Conservation (phyloP, 371 early-diverging fungal genomes). For the Synchytrium microbalum region DNA sequence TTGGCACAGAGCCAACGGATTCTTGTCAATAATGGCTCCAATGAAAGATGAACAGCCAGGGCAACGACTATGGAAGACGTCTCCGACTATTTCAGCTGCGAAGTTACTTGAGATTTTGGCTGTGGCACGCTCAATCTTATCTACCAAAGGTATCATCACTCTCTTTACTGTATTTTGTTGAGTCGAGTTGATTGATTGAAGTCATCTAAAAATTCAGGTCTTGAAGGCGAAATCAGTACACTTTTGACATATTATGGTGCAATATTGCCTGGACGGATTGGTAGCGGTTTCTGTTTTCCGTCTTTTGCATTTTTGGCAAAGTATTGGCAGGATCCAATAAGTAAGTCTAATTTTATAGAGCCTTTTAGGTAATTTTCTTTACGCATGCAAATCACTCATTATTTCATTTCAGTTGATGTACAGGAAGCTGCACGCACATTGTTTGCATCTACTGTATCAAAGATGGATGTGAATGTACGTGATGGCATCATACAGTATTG, state of each 20-base stretch:
- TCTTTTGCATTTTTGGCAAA: constrained; percentile 68
- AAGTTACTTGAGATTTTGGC: constrained; percentile 46
- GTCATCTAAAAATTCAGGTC: too few species aligned
- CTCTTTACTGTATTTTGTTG: too few species aligned
- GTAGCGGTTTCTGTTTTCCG: constrained; percentile 30
- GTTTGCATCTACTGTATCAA: constrained; percentile 40
- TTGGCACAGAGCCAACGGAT: constrained; percentile 32
- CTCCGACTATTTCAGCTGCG: constrained; percentile 53
- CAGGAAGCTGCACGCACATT: constrained; percentile 39
- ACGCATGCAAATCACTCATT: too few species aligned
- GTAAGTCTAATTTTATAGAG: too few species aligned
- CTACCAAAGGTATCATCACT: too few species aligned
- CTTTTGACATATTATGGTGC: constrained; percentile 45
- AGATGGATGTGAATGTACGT: constrained; percentile 40
- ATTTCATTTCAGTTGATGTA: constrained; percentile 34
- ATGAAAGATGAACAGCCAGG: not conserved
- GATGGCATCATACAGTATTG: constrained; percentile 53
- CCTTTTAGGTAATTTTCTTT: too few species aligned
- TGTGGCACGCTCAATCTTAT: constrained; percentile 43
- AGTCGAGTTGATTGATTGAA: too few species aligned
- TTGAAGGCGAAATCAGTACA: constrained; percentile 38
- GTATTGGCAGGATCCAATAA: constrained; percentile 78
- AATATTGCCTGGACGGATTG: constrained; percentile 46
- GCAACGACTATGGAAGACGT: constrained; percentile 46
- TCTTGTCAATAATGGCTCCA: constrained; percentile 51